phyloP scores from a whole-genome alignment of 768 basidiomycete genomes.

The Boletus huronensis region DNA sequence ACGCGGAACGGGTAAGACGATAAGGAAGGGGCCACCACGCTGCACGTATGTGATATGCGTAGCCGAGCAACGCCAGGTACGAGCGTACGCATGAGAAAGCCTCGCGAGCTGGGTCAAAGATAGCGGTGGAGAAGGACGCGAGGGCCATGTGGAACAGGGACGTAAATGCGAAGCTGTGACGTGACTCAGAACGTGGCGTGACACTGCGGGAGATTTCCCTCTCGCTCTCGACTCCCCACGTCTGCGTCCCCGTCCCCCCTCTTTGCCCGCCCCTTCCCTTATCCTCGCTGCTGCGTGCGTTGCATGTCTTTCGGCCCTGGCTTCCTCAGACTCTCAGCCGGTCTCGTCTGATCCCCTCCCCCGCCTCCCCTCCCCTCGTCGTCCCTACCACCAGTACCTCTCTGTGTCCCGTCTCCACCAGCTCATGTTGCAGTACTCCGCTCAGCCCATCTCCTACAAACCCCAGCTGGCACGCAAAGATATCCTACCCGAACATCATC shows the following conservation, averaged over 20 bases:
- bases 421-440: slow-evolving; percentile 60
- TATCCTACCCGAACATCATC: slow-evolving; percentile 26
- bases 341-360: slow-evolving; percentile 53
- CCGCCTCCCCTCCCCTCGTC: slow-evolving; percentile 30
- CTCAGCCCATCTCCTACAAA: slow-evolving; percentile 33
- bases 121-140: background rate
- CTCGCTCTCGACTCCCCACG: slow-evolving; percentile 26
- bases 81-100: too few species aligned
- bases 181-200: background rate
- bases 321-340: slow-evolving; percentile 31
- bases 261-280: too few species aligned
- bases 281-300: slow-evolving; percentile 8
- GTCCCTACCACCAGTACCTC: slow-evolving; percentile 31
- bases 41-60: background rate
- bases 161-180: slow-evolving; percentile 11
- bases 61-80: too few species aligned
- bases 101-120: too few species aligned
- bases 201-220: slow-evolving; percentile 10
- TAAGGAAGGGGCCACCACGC: background rate
- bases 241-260: slow-evolving; percentile 14
- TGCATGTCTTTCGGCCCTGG: slow-evolving; percentile 31
- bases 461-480: slow-evolving; percentile 29
- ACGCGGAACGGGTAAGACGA: background rate
- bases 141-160: slow-evolving; percentile 15
- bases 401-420: slow-evolving; percentile 28